phyloP scores from a whole-genome alignment of 768 basidiomycete genomes.

The Tricholoma flavovirens region DNA sequence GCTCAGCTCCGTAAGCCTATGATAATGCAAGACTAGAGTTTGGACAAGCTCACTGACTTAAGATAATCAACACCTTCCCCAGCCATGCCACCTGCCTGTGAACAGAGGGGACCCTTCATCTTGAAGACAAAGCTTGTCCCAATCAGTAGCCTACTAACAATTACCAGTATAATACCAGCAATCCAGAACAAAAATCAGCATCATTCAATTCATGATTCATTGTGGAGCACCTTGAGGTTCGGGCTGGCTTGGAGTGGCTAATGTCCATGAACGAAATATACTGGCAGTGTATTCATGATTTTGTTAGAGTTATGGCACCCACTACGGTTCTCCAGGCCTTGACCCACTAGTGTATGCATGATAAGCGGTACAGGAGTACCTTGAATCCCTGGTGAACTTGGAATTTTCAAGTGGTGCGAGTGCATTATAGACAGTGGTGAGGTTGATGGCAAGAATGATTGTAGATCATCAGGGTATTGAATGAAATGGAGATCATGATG shows the following conservation, averaged over 20 bases:
- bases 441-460: no score
- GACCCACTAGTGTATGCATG: not conserved
- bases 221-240: constrained; percentile 43
- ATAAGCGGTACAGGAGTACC: not conserved
- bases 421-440: not conserved
- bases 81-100: constrained; percentile 72
- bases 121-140: constrained; percentile 95
- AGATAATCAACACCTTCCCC: constrained; percentile 93
- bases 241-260: constrained; percentile 28
- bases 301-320: not conserved
- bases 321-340: not conserved
- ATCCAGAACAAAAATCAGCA: constrained; percentile 34
- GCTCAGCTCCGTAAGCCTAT: constrained; percentile 5
- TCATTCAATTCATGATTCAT: not conserved
- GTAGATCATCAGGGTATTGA: no score
- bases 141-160: constrained; percentile 80
- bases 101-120: constrained; percentile 88
- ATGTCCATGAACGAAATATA: no score
- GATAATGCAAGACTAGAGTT: constrained; percentile 2
- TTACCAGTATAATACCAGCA: constrained; percentile 72
- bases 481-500: no score
- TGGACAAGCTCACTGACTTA: constrained; percentile 64
- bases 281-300: not conserved
- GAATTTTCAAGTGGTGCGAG: not conserved
- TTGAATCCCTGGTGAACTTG: not conserved